Conservation (phyloP, 2,329 filamentous ascomycete genomes). For the Pseudogymnoascus sp. region DNA sequence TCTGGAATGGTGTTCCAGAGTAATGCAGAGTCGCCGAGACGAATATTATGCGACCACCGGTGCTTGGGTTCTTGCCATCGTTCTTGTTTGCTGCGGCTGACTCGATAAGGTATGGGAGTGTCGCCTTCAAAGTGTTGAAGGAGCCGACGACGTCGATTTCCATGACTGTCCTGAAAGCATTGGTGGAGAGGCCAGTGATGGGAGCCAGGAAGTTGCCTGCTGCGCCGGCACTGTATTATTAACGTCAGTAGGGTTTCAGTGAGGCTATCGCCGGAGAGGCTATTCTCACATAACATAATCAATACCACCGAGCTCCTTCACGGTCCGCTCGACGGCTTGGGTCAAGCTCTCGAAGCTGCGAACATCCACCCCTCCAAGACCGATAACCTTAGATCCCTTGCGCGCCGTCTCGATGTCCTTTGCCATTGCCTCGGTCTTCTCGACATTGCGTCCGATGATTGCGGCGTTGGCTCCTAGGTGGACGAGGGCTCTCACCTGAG, state of each 20-base stretch:
- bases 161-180: slow-evolving; percentile 91
- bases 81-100: slow-evolving; percentile 58
- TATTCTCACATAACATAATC: slow-evolving; percentile 77
- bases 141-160: slow-evolving; percentile 93
- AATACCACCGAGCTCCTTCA: slow-evolving; percentile 74
- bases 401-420: slow-evolving; percentile 75
- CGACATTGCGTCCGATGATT: slow-evolving; percentile 82
- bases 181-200: slow-evolving; percentile 70
- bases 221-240: slow-evolving; percentile 64
- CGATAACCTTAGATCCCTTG: slow-evolving; percentile 74
- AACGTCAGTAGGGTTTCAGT: slow-evolving; percentile 1
- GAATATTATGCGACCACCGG: slow-evolving; percentile 79
- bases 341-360: slow-evolving; percentile 64
- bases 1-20: slow-evolving; percentile 74
- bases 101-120: slow-evolving; percentile 69
- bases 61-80: slow-evolving; percentile 50
- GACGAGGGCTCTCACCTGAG: slow-evolving; percentile 85
- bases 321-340: slow-evolving; percentile 70
- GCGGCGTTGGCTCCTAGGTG: slow-evolving; percentile 87
- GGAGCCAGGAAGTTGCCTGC: slow-evolving; percentile 93
- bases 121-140: slow-evolving; percentile 92
- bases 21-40: slow-evolving; percentile 90
- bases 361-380: slow-evolving; percentile 74
- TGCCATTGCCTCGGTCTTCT: slow-evolving; percentile 78
- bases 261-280: background rate